Evolutionary conservation across 495 filamentous ascomycete genomes (phyloP).

Genomic region (Podospora pseudopauciseta): DNA sequence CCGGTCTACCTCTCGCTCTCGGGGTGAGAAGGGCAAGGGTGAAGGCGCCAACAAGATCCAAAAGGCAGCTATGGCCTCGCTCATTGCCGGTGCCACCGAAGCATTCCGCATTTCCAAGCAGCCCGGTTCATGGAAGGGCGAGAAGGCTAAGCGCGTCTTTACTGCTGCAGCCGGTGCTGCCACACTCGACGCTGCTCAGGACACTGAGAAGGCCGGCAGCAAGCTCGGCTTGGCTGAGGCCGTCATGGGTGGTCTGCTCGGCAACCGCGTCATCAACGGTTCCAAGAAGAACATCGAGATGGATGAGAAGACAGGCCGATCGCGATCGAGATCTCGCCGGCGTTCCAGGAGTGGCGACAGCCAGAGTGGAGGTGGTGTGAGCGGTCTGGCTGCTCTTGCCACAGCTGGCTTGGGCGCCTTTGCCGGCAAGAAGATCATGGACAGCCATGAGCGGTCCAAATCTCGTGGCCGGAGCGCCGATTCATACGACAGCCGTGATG

Average conservation of each 20-base stretch:
- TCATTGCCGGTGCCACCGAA: constrained; percentile 81
- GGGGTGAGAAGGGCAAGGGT: constrained; percentile 45
- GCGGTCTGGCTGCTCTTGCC: constrained; percentile 61
- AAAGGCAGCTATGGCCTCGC: constrained; percentile 80
- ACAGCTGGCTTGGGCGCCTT: constrained; percentile 72
- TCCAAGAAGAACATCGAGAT: constrained; percentile 59
- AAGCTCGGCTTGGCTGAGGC: constrained; percentile 67
- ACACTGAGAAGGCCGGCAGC: constrained; percentile 64
- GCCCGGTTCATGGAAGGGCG: constrained; percentile 76
- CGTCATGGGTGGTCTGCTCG: constrained; percentile 78
- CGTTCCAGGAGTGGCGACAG: constrained; percentile 40
- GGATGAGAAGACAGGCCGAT: constrained; percentile 48
- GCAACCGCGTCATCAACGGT: constrained; percentile 77
- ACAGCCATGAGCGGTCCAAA: constrained; percentile 62
- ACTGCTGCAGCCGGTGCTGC: constrained; percentile 83
- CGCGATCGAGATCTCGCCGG: constrained; percentile 50
- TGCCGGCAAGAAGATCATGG: constrained; percentile 74
- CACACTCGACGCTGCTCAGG: constrained; percentile 72
- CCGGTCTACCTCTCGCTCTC: constrained; percentile 42
- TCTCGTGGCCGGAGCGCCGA: constrained; percentile 45
- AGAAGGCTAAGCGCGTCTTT: constrained; percentile 80
- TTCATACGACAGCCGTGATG: constrained; percentile 50
- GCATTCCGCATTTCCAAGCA: constrained; percentile 84
- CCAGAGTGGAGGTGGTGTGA: constrained; percentile 44
- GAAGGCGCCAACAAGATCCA: constrained; percentile 64